A percentile compares a stretch with the other conserved stretches of the same genome.
Evolutionary conservation across 768 basidiomycete genomes (phyloP).

Genomic region (Termitomyces sp.): DNA sequence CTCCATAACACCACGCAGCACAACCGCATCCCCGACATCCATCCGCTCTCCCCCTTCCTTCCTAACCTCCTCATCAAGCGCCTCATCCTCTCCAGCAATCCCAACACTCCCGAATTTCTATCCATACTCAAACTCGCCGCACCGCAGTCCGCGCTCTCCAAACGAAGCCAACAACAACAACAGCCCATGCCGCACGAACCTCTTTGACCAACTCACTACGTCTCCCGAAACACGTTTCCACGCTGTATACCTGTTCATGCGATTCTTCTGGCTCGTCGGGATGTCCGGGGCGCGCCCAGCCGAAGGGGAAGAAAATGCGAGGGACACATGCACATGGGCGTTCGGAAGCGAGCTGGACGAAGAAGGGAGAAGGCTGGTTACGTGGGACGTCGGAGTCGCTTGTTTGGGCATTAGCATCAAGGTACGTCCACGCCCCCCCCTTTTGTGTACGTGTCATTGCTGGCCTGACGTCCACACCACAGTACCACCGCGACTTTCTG

Average conservation of each 20-base stretch:
- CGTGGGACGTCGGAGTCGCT: slow-evolving; percentile 55
- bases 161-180: slow-evolving; percentile 8
- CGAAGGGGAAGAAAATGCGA: background rate
- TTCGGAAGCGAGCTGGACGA: slow-evolving; percentile 7
- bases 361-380: slow-evolving; percentile 28
- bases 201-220: slow-evolving; percentile 47
- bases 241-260: slow-evolving; percentile 52
- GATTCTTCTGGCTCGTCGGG: slow-evolving; percentile 43
- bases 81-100: slow-evolving; percentile 1
- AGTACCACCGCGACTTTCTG: slow-evolving; percentile 65
- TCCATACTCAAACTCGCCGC: background rate
- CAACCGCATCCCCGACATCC: background rate
- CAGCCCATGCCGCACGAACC: slow-evolving; percentile 18
- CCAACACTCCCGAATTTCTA: slow-evolving; percentile 8
- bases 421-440: slow-evolving; percentile 23
- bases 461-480: background rate
- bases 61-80: background rate
- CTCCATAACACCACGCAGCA: background rate
- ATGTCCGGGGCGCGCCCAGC: background rate
- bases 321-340: background rate
- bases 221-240: slow-evolving; percentile 62
- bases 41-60: background rate
- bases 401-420: slow-evolving; percentile 60
- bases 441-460: too few relatives aligned
- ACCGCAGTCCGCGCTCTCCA: background rate